phyloP scores from a whole-genome alignment of 768 basidiomycete genomes.

The Cytidiella melzeri region DNA sequence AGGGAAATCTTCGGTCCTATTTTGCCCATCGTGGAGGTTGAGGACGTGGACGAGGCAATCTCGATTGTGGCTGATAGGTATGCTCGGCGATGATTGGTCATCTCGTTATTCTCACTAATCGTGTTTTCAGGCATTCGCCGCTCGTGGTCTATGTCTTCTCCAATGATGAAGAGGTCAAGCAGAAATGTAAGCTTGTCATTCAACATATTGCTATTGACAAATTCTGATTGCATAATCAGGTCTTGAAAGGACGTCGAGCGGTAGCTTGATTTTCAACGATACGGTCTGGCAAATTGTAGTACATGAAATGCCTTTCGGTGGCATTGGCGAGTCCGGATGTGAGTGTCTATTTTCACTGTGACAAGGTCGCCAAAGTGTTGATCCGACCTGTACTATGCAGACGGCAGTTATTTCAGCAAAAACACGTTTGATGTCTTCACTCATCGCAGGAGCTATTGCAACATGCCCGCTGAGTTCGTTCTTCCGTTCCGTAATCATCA shows the following conservation, averaged over 20 bases:
- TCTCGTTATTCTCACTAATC: no score
- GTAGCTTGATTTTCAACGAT: conserved; percentile 54
- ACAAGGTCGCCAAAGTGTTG: no score
- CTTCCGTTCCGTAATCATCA: no score
- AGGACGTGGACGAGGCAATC: conserved; percentile 48
- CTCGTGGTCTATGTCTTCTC: conserved; percentile 64
- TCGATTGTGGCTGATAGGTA: conserved; percentile 33
- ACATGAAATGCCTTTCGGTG: conserved; percentile 42
- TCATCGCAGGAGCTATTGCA: conserved; percentile 19
- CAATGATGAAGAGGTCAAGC: conserved; percentile 31
- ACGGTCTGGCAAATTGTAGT: conserved; percentile 45
- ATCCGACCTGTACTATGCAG: no score
- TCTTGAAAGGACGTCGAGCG: conserved; percentile 48
- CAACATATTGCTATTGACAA: background rate
- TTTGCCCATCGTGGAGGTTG: conserved; percentile 55
- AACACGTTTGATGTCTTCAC: conserved; percentile 43
- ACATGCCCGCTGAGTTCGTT: conserved; percentile 19
- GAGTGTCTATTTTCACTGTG: no score
- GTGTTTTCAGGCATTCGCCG: conserved; percentile 41
- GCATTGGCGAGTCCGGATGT: conserved; percentile 64
- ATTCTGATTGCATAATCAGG: conserved; percentile 31
- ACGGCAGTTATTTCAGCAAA: conserved; percentile 48
- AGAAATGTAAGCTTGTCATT: conserved; percentile 17
- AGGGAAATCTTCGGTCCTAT: conserved; percentile 77
- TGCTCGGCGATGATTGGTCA: background rate